Conservation (phyloP, 1,284 basidiomycete species). For the Boletus mariae region DNA sequence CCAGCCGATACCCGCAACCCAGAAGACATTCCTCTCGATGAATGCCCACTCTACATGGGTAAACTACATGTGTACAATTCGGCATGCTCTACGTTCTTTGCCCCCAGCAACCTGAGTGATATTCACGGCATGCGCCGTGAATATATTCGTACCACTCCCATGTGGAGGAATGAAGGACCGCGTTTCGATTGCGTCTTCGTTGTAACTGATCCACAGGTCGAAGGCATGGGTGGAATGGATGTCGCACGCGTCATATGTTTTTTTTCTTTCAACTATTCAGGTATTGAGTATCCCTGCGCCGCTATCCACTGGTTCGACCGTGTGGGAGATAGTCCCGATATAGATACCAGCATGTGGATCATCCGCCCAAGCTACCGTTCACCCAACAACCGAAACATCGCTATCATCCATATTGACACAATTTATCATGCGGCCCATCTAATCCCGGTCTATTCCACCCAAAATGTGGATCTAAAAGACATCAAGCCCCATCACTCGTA, state of each 20-base stretch:
- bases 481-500: neutral
- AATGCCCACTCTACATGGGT: too few relatives aligned
- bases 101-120: neutral
- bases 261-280: neutral
- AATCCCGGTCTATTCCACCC: slow-evolving; percentile 4
- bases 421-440: neutral
- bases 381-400: neutral
- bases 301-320: neutral
- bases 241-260: neutral
- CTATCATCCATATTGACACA: neutral
- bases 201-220: neutral
- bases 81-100: too few relatives aligned
- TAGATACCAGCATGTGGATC: neutral
- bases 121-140: neutral
- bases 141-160: neutral
- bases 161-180: neutral
- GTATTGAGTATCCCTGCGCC: neutral
- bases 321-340: neutral
- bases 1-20: too few relatives aligned
- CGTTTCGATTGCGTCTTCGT: neutral
- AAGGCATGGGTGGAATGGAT: neutral
- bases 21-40: too few relatives aligned
- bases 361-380: neutral
- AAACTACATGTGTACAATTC: too few relatives aligned
- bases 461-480: neutral